A percentile compares a stretch with the other conserved stretches of the same genome.
Conservation (phyloP, 2,329 filamentous ascomycete species). For the Lecanicillium sp. region DNA sequence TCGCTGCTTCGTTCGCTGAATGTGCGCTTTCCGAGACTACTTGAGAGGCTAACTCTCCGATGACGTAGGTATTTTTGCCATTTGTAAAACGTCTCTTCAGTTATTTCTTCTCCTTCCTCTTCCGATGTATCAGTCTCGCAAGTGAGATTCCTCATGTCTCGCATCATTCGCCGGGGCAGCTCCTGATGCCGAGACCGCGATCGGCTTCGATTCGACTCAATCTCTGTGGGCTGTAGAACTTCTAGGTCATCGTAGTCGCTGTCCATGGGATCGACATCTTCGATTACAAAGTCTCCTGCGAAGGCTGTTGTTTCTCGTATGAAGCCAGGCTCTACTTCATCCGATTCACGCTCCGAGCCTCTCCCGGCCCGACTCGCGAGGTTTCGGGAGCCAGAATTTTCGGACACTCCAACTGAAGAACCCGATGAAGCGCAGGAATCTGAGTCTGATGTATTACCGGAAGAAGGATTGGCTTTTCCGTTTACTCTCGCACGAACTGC, state of each 20-base stretch:
- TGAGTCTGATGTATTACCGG: too few species aligned
- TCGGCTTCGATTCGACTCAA: conserved; percentile 38
- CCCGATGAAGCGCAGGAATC: too few species aligned
- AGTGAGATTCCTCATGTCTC: conserved; percentile 36
- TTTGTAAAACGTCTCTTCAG: conserved; percentile 30
- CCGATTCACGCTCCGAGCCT: background rate
- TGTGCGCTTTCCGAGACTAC: conserved; percentile 47
- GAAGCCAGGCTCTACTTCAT: background rate
- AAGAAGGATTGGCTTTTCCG: too few species aligned
- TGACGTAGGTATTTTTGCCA: conserved; percentile 34
- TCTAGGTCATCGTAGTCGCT: conserved; percentile 34
- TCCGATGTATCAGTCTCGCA: conserved; percentile 32
- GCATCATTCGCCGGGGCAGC: conserved; percentile 35
- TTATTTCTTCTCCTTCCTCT: conserved; percentile 25
- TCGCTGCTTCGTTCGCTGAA: conserved; percentile 48
- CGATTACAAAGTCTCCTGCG: conserved; percentile 29
- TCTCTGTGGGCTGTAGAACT: conserved; percentile 35
- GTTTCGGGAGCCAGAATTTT: too few species aligned
- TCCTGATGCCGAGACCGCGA: conserved; percentile 28
- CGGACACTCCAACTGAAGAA: too few species aligned
- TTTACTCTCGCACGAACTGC: background rate
- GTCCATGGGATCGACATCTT: conserved; percentile 40
- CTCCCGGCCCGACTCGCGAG: background rate
- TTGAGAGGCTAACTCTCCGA: conserved; percentile 42
- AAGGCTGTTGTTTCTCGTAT: too few species aligned